Conservation (phyloP, 2,329 filamentous ascomycete genomes). For the Akanthomyces dipterigenus region DNA sequence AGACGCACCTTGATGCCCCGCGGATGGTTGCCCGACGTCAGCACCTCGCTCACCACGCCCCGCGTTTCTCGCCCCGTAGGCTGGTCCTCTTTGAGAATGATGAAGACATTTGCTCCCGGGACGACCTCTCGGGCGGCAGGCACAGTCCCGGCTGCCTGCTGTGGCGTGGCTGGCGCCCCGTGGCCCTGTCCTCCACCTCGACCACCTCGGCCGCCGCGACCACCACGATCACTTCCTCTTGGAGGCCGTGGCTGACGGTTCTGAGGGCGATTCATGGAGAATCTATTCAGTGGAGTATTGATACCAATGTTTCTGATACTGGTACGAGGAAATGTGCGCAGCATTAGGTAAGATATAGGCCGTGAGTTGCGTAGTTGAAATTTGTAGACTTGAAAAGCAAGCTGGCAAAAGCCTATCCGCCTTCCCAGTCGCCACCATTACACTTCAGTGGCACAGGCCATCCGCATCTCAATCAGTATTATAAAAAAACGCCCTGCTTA, state of each 20-base stretch:
- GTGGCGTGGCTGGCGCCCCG: constrained; percentile 24
- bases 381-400: background rate
- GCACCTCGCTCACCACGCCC: constrained; percentile 58
- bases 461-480: background rate
- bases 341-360: background rate
- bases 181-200: constrained; percentile 13
- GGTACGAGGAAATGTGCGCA: background rate
- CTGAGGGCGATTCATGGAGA: constrained; percentile 25
- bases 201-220: constrained; percentile 14
- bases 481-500: background rate
- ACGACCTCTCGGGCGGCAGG: constrained; percentile 46
- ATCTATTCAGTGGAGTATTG: background rate
- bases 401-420: background rate
- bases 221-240: constrained; percentile 15
- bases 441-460: background rate
- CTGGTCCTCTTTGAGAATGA: constrained; percentile 71
- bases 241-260: constrained; percentile 26
- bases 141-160: constrained; percentile 33
- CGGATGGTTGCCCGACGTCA: constrained; percentile 69
- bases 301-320: background rate
- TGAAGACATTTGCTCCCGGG: constrained; percentile 59
- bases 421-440: background rate
- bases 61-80: constrained; percentile 63
- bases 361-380: background rate
- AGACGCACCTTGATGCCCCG: constrained; percentile 74